Evolutionary conservation across 306 rosid genomes (phyloP), one percentile per base, ranked within the genome.

Genomic region (Lupinus albus): DNA sequence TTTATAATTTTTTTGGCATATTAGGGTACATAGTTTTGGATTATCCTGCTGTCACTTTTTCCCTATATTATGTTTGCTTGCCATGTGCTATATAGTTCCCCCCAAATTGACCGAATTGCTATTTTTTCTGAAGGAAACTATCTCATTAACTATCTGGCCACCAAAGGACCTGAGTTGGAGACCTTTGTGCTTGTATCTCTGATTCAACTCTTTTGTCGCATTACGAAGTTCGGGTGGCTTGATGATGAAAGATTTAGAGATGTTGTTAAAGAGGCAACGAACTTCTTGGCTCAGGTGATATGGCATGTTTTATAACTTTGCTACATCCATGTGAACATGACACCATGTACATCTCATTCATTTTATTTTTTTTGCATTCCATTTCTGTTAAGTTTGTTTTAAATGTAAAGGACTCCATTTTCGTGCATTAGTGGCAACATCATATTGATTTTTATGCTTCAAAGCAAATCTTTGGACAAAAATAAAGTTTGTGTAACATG

Each of bases 51-150:
- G 13, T 69, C 13, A 25, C n/a, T 2, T 45, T 51, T 72, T 16
- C 38, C 47, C n/a, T 33, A 54, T 64, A n/a, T 5, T 42, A 47
- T 68, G 70, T 56, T 68, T 75, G 30, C 57, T 47, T 58, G 13
- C 53, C 36, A 53, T 54, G 13, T 42, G 7, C 65, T 45, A 53
- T 54, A 18, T 42, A 30, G 28, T 67, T 46, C 32, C 32, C 32
- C 64, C 15, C 11, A 61, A 54, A 58, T 70, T 81, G 82, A 81
- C 45, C 78, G 53, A 61, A 64, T 70, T 74, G 72, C 65, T 28
- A 73, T 51, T 74, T 78, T 78, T 57, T 70, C 45, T 81, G 85
- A 78, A 82, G 86, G 86, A 67, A 82, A 82, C 72, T 82, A 82
- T 67, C 73, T 82, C 54, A 53, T 78, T 54, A 82, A 71, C 73